Evolutionary conservation across 345 rosid genomes (phyloP), one percentile per base, ranked within the genome.

Genomic region (Gossypium sturtianum): DNA sequence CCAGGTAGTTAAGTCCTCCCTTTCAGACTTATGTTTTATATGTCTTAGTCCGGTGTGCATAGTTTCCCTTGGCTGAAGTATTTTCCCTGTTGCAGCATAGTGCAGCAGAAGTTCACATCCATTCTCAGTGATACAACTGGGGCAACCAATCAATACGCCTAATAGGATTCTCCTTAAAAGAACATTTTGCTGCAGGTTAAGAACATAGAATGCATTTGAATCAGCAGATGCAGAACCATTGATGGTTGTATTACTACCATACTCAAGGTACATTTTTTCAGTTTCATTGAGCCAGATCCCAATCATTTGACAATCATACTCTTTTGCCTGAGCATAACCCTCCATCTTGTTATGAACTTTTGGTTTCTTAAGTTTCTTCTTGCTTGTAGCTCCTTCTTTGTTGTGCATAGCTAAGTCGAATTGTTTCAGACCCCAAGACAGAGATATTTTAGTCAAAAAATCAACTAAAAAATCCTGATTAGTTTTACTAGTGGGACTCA

Each of bases 71-170:
- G 51, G 73, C 67, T 66, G 54, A 20, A 78, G 63, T 53, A 80
- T 65, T 70, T 78, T 83, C 52, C 93, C 95, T 75, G 91, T 87
- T 54, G 92, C 85, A 60, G 84, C 90, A 76, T 84, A 90, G 76
- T 90, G 93, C 81, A 93, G 78, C 49, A 93, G 75, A 72, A 87
- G 66, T 69, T 86, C 89, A 79, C 84, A 89, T 66, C 79, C 90
- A 57, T 81, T 86, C 65, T 88, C 89, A 6, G 82, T 73, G 44
- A 86, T 76, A 67, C 71, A 29, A 66, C 66, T 65, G 25, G 82
- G 78, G 77, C 67, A 80, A n/a, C 86, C 87, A 38, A 89, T 68
- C 83, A 91, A 80, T 63, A 90, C 68, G 15, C 95, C 98, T 70
- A 89, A 68, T 19, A 83, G 86, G 29, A 89, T 84, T 80, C 84